phyloP scores from a whole-genome alignment of 345 rosid species.

The Aquilaria yunnanensis region DNA sequence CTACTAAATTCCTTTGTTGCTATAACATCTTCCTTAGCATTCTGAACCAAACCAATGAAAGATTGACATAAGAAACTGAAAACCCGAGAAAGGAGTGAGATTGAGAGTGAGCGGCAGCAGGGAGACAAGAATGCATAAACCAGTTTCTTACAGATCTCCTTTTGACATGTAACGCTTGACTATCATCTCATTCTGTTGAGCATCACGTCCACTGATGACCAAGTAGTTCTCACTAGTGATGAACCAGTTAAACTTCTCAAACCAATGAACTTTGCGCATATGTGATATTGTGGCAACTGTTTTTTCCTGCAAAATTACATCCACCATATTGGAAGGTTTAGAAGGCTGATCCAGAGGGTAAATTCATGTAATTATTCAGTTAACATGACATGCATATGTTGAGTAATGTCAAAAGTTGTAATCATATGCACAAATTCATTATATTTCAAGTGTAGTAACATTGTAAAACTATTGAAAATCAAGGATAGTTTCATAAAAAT shows the following conservation, averaged over 20 bases:
- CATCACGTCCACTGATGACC: slow-evolving; percentile 95
- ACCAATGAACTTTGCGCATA: slow-evolving; percentile 98
- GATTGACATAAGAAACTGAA: background rate
- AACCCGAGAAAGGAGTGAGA: background rate
- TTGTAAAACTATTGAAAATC: background rate
- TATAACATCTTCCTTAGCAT: background rate
- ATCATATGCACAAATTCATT: background rate
- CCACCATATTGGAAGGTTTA: background rate
- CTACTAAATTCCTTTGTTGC: too few species aligned
- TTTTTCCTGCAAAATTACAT: slow-evolving; percentile 52
- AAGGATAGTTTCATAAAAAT: background rate
- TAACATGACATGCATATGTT: too few species aligned
- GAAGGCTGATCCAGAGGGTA: too few species aligned
- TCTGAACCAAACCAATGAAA: background rate
- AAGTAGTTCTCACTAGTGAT: slow-evolving; percentile 93
- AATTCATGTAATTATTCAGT: too few species aligned
- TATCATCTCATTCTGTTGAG: slow-evolving; percentile 97
- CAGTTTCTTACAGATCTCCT: slow-evolving; percentile 78
- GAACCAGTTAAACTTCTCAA: slow-evolving; percentile 99
- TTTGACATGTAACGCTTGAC: slow-evolving; percentile 97
- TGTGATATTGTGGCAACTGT: slow-evolving; percentile 83
- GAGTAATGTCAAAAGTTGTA: slow-evolving; percentile 4
- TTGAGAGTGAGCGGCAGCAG: background rate
- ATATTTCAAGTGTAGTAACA: background rate
- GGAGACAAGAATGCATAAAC: background rate